phyloP scores from a whole-genome alignment of 805 yeast genomes.

The Torulaspora microellipsoides region DNA sequence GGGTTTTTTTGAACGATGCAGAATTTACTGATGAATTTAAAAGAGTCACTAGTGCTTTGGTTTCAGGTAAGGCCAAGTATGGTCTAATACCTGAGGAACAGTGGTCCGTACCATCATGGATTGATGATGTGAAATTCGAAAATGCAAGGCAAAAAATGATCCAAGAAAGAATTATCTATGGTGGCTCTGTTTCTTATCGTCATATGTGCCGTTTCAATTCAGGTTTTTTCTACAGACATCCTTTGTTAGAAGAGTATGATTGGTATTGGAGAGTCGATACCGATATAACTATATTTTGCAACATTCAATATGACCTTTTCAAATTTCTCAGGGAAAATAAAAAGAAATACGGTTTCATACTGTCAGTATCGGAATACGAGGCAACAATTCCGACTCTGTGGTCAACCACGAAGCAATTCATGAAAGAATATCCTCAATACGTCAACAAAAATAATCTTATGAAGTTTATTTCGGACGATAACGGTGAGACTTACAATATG shows the following conservation, averaged over 20 bases:
- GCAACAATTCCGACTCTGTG: conserved; percentile 62
- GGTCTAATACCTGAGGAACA: conserved; percentile 58
- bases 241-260: conserved; percentile 51
- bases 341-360: conserved; percentile 62
- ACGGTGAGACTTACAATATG: conserved; percentile 59
- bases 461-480: conserved; percentile 59
- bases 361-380: conserved; percentile 58
- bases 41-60: conserved; percentile 41
- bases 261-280: conserved; percentile 81
- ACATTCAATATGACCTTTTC: conserved; percentile 60
- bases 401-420: conserved; percentile 47
- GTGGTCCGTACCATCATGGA: conserved; percentile 68
- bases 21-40: conserved; percentile 57
- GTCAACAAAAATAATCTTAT: conserved; percentile 47
- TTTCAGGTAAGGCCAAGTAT: conserved; percentile 60
- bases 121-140: conserved; percentile 50
- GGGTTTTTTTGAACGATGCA: conserved; percentile 73
- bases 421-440: conserved; percentile 40
- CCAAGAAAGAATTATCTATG: conserved; percentile 48
- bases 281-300: conserved; percentile 56
- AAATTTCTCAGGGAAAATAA: conserved; percentile 49
- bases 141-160: conserved; percentile 43
- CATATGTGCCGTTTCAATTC: conserved; percentile 56
- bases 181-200: conserved; percentile 56
- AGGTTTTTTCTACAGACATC: conserved; percentile 59